phyloP scores from a whole-genome alignment of 1,139 yeast genomes.

The Candida sp. region DNA sequence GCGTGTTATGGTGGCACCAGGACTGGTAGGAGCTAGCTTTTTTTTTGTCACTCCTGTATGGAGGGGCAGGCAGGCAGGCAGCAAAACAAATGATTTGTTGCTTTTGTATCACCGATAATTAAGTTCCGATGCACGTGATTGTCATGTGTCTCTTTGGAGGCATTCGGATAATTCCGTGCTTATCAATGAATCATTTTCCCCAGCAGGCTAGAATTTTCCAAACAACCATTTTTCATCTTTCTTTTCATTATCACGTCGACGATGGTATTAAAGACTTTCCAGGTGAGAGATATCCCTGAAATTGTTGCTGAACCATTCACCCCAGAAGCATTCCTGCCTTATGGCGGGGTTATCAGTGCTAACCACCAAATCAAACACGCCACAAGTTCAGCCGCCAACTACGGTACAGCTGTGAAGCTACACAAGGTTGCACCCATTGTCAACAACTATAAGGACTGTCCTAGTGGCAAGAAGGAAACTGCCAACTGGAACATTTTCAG shows the following conservation, averaged over 20 bases:
- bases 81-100: neutral
- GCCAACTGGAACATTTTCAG: conserved; percentile 87
- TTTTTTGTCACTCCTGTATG: neutral
- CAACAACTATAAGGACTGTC: conserved; percentile 52
- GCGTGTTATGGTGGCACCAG: conserved; percentile 5
- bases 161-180: conserved; percentile 8
- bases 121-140: neutral
- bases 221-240: too few relatives aligned
- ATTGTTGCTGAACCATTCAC: conserved; percentile 42
- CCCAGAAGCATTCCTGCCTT: conserved; percentile 45
- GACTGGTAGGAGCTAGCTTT: neutral
- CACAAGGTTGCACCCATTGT: conserved; percentile 72
- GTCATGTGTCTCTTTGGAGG: neutral
- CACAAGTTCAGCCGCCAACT: conserved; percentile 64
- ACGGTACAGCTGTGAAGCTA: conserved; percentile 90
- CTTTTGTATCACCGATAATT: neutral
- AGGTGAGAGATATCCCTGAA: conserved; percentile 25
- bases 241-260: neutral
- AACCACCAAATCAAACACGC: conserved; percentile 43
- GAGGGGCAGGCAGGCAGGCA: neutral
- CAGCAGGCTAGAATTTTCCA: neutral
- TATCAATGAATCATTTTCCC: neutral
- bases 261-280: conserved; percentile 48
- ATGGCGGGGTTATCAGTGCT: conserved; percentile 51
- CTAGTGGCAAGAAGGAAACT: conserved; percentile 49